These are phyloP conservation scores for Leccinum fibrillosum DNA, from an alignment of 768 basidiomycete species.

Conservation along the genomic window DNA sequence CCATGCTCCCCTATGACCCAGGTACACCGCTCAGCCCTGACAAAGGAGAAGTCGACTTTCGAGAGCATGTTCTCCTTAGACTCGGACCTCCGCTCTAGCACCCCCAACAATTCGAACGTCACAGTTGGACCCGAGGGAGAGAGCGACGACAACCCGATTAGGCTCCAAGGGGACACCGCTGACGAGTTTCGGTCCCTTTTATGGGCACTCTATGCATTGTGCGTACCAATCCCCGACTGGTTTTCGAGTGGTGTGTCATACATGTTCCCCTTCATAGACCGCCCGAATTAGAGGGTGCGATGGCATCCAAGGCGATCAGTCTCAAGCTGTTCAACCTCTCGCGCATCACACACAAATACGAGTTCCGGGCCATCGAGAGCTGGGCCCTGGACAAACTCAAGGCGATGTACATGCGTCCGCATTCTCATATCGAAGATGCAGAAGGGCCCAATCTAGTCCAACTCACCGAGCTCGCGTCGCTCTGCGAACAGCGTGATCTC, in stretches of 20 bases:
- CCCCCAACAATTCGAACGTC: slow-evolving; percentile 21
- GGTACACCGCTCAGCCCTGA: slow-evolving; percentile 41
- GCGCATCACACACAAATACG: slow-evolving; percentile 47
- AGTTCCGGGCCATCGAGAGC: slow-evolving; percentile 41
- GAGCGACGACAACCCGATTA: slow-evolving; percentile 49
- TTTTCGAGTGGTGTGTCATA: slow-evolving; percentile 1
- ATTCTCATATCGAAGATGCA: slow-evolving; percentile 28
- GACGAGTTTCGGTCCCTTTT: slow-evolving; percentile 52
- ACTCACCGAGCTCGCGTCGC: slow-evolving; percentile 50
- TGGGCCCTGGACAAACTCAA: slow-evolving; percentile 45
- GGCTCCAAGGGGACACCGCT: slow-evolving; percentile 44
- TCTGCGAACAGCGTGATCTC: slow-evolving; percentile 46
- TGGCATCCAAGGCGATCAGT: slow-evolving; percentile 40
- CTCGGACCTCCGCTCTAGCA: slow-evolving; percentile 30
- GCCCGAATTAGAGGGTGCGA: slow-evolving; percentile 43
- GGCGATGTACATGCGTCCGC: slow-evolving; percentile 33
- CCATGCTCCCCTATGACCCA: slow-evolving; percentile 14
- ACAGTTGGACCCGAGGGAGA: slow-evolving; percentile 41
- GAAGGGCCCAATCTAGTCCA: slow-evolving; percentile 41
- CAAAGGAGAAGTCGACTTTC: slow-evolving; percentile 45
- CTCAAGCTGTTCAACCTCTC: slow-evolving; percentile 46
- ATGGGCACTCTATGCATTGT: slow-evolving; percentile 53
- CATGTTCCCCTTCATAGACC: slow-evolving; percentile 30
- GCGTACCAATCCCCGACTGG: slow-evolving; percentile 24
- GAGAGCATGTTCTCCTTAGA: slow-evolving; percentile 46